These are phyloP conservation scores for Candida sojae DNA, from an alignment of 1,139 yeast genomes.

Conservation along the genomic window DNA sequence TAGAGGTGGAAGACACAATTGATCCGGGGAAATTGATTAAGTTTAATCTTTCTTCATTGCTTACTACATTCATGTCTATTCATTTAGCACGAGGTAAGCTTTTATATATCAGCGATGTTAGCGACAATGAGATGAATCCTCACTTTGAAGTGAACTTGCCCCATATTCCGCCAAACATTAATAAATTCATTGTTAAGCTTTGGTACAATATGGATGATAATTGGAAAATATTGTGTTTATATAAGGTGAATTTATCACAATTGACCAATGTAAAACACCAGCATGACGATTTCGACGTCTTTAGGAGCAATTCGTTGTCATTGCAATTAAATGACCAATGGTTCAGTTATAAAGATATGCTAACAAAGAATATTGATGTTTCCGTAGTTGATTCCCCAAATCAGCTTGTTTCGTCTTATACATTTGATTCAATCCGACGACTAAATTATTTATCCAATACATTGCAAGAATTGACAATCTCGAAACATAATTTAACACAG, in stretches of 20 bases:
- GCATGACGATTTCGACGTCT: slow-evolving; percentile 18
- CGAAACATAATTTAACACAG: slow-evolving; percentile 20
- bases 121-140: slow-evolving; percentile 26
- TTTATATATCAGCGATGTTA: slow-evolving; percentile 40
- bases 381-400: background rate
- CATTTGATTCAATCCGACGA: slow-evolving; percentile 38
- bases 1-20: slow-evolving; percentile 7
- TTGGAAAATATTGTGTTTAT: slow-evolving; percentile 25
- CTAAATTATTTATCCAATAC: slow-evolving; percentile 32
- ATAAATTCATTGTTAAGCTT: slow-evolving; percentile 22
- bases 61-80: slow-evolving; percentile 31
- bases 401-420: slow-evolving; percentile 24
- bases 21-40: slow-evolving; percentile 8
- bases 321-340: slow-evolving; percentile 24
- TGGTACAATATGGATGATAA: slow-evolving; percentile 20
- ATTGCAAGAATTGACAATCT: slow-evolving; percentile 27
- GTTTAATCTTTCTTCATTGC: slow-evolving; percentile 16
- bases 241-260: slow-evolving; percentile 23
- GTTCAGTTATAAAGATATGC: slow-evolving; percentile 21
- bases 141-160: slow-evolving; percentile 34
- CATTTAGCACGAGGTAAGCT: slow-evolving; percentile 22
- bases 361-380: background rate
- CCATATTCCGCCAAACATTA: slow-evolving; percentile 14
- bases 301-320: slow-evolving; percentile 27
- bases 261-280: slow-evolving; percentile 17